Base-by-base conservation (phyloP, 2,329 filamentous ascomycete genomes). In the Penicillium sp. region DNA sequence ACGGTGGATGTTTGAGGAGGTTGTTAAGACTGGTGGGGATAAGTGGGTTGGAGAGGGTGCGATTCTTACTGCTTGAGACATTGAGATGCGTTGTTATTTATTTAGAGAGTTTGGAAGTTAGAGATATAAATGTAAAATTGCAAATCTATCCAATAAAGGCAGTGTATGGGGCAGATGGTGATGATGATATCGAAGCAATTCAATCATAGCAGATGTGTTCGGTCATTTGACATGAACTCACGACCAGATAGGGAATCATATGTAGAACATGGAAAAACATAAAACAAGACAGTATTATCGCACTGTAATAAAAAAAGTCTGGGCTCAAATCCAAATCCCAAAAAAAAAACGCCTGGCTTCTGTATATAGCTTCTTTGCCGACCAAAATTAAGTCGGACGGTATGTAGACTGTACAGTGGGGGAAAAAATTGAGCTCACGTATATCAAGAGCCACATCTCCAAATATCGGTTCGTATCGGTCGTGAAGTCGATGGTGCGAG, bases 1-100 rank as follows among this genome's bases (percentile, higher is more conserved):
- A 1, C 56, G 62, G 53, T 76, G 72, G 68, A 68, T 76, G 26
- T 75, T 68, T 64, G 59, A 64, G 50, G 66, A 67, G 57, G 42
- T 68, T 49, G 47, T 66, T 3, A 57, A 54, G 48, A 50, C 47
- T 13, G 58, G 57, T 26, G 63, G 65, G 11, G 51, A 55, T 43
- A 43, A 42, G 33, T 67, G 65, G 67, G 61, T 61, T 47, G 66
- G 63, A 9, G 52, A 62, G 42, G 66, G 62, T 25, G 64, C 63
- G 29, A 57, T 62, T 21, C 55, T 69, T 50, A 64, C 64, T 3
- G 42, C 43, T n/a, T 53, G 29, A 48, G 21, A 14, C n/a, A 26
- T 3, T 42, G 11, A 31, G 37, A 25, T 23, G 19, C 3, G 1
- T 19, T 11, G 9, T 19, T 19, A 19, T 19, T 19, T 39, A 39